Percentiles rank a stretch among this genome's conserved stretches.
Conservation (phyloP, 257 asterid genomes). For the Fraxinus pennsylvanica region DNA sequence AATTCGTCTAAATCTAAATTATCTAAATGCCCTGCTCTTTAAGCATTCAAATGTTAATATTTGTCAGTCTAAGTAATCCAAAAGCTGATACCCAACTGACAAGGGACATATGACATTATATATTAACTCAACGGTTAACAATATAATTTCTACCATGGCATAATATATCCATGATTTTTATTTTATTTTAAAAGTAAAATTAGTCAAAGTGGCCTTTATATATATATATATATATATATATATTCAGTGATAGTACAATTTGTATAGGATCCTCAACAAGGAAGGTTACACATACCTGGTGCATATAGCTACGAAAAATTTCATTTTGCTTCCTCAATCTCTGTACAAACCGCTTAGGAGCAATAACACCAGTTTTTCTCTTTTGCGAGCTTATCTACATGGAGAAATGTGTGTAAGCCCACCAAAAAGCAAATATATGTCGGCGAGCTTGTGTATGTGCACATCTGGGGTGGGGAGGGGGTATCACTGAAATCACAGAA, state of each 20-base stretch:
- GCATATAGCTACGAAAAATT: constrained; percentile 91
- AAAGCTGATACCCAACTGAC: not conserved
- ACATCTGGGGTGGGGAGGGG: not conserved
- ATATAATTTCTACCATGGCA: not conserved
- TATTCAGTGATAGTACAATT: not conserved
- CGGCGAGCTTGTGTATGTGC: not conserved
- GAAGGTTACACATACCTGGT: constrained; percentile 60
- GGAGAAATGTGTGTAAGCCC: constrained; percentile 17
- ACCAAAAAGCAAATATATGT: not conserved
- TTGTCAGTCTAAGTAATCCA: not conserved
- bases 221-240: not conserved
- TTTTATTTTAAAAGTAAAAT: not conserved
- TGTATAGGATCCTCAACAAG: not conserved
- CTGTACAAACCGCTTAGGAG: constrained; percentile 94
- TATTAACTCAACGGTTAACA: not conserved
- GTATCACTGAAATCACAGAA: not conserved
- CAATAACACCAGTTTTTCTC: constrained; percentile 89
- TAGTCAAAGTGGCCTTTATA: not conserved
- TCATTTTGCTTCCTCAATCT: constrained; percentile 89
- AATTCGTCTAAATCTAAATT: not conserved
- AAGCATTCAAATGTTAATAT: not conserved
- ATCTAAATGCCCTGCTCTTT: not conserved
- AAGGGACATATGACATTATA: not conserved
- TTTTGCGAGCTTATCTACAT: constrained; percentile 83
- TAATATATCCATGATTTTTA: not conserved